Evolutionary conservation across 1,284 basidiomycete genomes (phyloP), one percentile per base, ranked within the genome.

Genomic region (Ganoderma multipileum): DNA sequence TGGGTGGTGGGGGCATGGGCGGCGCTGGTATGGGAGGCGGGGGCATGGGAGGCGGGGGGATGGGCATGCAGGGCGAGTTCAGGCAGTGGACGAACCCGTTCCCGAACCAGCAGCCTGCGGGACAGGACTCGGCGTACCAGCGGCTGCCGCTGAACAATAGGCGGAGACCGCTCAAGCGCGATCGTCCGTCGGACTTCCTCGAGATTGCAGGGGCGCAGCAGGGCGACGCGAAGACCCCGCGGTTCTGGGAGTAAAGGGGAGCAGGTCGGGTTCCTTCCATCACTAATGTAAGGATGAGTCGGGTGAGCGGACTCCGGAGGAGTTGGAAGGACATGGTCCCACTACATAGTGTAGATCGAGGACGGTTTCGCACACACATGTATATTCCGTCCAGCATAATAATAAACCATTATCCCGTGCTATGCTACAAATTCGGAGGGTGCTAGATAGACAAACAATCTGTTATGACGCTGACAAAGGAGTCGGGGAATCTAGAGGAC

Each of bases 91-190:
- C 83, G 73, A 85, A 85, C 72, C 83, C 85, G 60, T 91, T 87
- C 78, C 74, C 84, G 63, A 88, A 85, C 70, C 89, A 91, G 75
- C 90, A 91, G 76, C 85, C 86, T 52, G 82, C 85, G 59, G 85
- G 85, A 7, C 87, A 88, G 76, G 93, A 94, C 71, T 93, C 92
- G 16, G 91, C 93, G n/a, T 95, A 95, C 78, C 93, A 95, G 78
- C 85, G 93, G 59, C 77, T 94, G 63, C 92, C 93, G 38, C 79
- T 94, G 67, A 95, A 94, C 76, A 93, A 92, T 73, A 83, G 93
- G 69, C 84, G 93, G 67, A 82, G 91, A 75, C 89, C 87, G 71
- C 76, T 92, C 73, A 95, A 95, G 80, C 85, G 94, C 7, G 93
- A 95, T 47, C 83, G 93, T 54, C 93, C 93, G 2, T 91, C 91